Evolutionary conservation across 352 stramenopile species (phyloP).

Genomic region (Globisporangium cederbergense): DNA sequence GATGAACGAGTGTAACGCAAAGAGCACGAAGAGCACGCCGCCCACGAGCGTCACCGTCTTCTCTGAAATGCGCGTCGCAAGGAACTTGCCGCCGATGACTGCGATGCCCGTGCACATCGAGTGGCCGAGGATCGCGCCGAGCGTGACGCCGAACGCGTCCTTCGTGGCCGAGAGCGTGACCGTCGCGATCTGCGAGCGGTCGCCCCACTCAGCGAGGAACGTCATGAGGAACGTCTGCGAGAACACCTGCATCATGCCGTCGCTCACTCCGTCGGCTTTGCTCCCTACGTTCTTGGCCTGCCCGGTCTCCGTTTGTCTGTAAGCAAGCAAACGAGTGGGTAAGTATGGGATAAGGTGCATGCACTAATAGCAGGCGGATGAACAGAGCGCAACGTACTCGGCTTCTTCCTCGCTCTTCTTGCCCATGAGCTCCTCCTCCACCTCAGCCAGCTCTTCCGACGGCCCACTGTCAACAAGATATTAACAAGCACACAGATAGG

Average conservation of each 20-base stretch:
- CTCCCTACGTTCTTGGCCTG: constrained; percentile 18
- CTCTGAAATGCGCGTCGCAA: constrained; percentile 97
- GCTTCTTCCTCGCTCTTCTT: constrained; percentile 73
- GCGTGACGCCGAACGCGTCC: constrained; percentile 92
- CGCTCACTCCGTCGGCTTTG: constrained; percentile 12
- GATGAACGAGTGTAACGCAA: constrained; percentile 95
- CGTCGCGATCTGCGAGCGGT: constrained; percentile 97
- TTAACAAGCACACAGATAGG: background rate
- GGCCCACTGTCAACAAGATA: constrained; percentile 36
- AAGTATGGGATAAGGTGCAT: background rate
- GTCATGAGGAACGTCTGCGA: constrained; percentile 96
- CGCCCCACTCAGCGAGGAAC: constrained; percentile 98
- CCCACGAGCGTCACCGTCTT: constrained; percentile 96
- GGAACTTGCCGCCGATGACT: constrained; percentile 96
- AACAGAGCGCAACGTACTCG: constrained; percentile 32
- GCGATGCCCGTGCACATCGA: constrained; percentile 98
- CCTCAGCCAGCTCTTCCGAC: constrained; percentile 76
- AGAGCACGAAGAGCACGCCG: constrained; percentile 95
- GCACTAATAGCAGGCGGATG: background rate
- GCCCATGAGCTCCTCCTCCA: constrained; percentile 82
- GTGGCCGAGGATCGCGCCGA: constrained; percentile 96
- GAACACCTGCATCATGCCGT: constrained; percentile 87
- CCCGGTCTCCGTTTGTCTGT: constrained; percentile 27
- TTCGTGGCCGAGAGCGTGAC: constrained; percentile 97
- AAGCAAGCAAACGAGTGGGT: background rate